Evolutionary conservation across 257 asterid genomes (phyloP).

Genomic region (Oldenlandia corymbosa): DNA sequence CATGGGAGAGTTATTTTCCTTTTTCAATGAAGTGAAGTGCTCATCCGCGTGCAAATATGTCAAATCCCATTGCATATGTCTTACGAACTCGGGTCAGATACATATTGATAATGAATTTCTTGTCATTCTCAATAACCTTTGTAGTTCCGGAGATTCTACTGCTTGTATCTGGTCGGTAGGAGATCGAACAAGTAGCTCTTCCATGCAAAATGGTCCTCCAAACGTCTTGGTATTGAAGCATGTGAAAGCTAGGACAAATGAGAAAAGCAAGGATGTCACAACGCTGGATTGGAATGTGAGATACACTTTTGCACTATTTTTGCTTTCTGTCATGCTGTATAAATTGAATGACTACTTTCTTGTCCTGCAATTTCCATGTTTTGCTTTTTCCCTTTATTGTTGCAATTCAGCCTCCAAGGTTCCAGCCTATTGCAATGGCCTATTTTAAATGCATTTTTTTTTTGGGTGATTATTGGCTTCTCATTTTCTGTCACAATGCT

Average conservation of each 20-base stretch:
- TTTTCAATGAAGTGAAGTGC: background rate
- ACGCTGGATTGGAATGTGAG: constrained; percentile 99
- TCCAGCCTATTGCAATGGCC: background rate
- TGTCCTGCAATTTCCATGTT: background rate
- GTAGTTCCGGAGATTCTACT: constrained; percentile 94
- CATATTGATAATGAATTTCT: background rate
- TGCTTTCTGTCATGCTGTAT: background rate
- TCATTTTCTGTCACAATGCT: constrained; percentile 12
- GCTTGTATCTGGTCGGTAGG: constrained; percentile 90
- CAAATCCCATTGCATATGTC: no score
- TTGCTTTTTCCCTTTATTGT: no score
- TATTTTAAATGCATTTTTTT: constrained; percentile 8
- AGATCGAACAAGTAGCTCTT: constrained; percentile 60
- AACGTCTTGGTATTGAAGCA: constrained; percentile 68
- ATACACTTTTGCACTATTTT: background rate
- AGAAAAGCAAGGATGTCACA: constrained; percentile 95
- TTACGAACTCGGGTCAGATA: background rate
- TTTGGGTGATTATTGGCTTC: background rate
- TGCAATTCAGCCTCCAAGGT: no score
- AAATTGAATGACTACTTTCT: background rate
- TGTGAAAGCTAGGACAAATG: constrained; percentile 83
- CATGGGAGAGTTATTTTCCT: background rate
- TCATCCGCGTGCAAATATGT: background rate
- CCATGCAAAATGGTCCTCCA: constrained; percentile 51
- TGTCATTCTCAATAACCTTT: background rate